These are phyloP conservation scores for Ophiostoma populinum DNA, from an alignment of 2,329 filamentous ascomycete genomes.

Conservation along the genomic window DNA sequence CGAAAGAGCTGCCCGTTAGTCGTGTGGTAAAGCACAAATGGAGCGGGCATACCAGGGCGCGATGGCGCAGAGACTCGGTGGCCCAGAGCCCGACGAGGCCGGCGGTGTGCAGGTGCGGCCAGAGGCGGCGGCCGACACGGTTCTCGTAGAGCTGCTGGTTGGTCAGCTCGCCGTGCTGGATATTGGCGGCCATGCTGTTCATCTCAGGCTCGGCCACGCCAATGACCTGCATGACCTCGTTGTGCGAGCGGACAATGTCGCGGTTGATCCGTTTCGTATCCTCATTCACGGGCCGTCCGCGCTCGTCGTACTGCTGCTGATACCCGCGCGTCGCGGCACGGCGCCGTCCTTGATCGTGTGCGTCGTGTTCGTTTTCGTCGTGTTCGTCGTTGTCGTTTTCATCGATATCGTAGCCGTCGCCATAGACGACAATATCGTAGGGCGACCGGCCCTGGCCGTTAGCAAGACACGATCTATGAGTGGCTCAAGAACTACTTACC, in stretches of 20 bases:
- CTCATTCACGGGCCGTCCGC: constrained; percentile 37
- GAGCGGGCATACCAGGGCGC: constrained; percentile 28
- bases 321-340: too few species aligned
- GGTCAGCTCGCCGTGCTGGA: too few species aligned
- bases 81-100: constrained; percentile 32
- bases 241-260: constrained; percentile 41
- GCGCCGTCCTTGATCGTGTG: too few species aligned
- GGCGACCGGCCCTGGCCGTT: constrained; percentile 36
- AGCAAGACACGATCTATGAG: neutral
- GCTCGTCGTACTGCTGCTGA: constrained; percentile 36
- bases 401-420: constrained; percentile 27
- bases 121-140: constrained; percentile 23
- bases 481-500: constrained; percentile 24
- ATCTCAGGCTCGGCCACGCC: constrained; percentile 43
- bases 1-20: constrained; percentile 29
- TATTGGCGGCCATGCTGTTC: constrained; percentile 16
- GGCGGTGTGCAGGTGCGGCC: constrained; percentile 19
- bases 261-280: constrained; percentile 37
- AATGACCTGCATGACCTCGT: constrained; percentile 46
- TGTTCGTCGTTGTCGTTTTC: neutral
- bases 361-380: too few species aligned
- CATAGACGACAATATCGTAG: constrained; percentile 38
- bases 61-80: constrained; percentile 32
- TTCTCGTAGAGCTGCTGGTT: constrained; percentile 32
- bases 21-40: too few species aligned